A percentile compares a stretch with the other conserved stretches of the same genome.
Evolutionary conservation across 2,329 filamentous ascomycete genomes (phyloP).

Genomic region (Hirsutella minnesotensis): DNA sequence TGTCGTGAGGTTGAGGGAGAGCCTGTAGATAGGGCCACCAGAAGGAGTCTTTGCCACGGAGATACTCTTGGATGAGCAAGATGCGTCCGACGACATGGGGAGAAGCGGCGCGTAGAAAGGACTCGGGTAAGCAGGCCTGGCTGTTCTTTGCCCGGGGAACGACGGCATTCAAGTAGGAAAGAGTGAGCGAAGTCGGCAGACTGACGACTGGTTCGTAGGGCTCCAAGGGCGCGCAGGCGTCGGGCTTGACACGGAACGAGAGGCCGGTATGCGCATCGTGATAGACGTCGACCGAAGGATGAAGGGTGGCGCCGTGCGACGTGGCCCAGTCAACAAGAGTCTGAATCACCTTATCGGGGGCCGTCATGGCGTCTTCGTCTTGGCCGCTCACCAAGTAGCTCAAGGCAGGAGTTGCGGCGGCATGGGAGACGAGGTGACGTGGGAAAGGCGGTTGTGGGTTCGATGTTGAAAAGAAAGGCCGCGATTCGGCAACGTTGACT

Average conservation of each 20-base stretch:
- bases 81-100: slow-evolving; percentile 54
- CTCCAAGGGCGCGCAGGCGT: slow-evolving; percentile 13
- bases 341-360: slow-evolving; percentile 9
- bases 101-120: slow-evolving; percentile 36
- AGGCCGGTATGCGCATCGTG: slow-evolving; percentile 36
- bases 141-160: slow-evolving; percentile 8
- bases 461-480: no score
- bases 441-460: no score
- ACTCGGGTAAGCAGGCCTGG: slow-evolving; percentile 27
- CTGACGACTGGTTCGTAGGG: slow-evolving; percentile 34
- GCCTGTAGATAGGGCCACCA: slow-evolving; percentile 59
- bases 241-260: slow-evolving; percentile 38
- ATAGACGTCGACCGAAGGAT: slow-evolving; percentile 41
- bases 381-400: no score
- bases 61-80: slow-evolving; percentile 57
- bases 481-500: no score
- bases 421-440: no score
- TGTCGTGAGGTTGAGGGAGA: slow-evolving; percentile 48
- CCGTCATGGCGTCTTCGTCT: slow-evolving; percentile 4
- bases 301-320: slow-evolving; percentile 32
- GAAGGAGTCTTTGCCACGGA: slow-evolving; percentile 43
- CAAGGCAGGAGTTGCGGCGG: no score
- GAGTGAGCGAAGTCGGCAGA: slow-evolving; percentile 38
- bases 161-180: slow-evolving; percentile 48
- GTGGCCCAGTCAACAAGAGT: slow-evolving; percentile 37